A percentile compares a stretch with the other conserved stretches of the same genome.
Conservation (phyloP, 805 yeast species). For the Starmerella gropengiesseri region DNA sequence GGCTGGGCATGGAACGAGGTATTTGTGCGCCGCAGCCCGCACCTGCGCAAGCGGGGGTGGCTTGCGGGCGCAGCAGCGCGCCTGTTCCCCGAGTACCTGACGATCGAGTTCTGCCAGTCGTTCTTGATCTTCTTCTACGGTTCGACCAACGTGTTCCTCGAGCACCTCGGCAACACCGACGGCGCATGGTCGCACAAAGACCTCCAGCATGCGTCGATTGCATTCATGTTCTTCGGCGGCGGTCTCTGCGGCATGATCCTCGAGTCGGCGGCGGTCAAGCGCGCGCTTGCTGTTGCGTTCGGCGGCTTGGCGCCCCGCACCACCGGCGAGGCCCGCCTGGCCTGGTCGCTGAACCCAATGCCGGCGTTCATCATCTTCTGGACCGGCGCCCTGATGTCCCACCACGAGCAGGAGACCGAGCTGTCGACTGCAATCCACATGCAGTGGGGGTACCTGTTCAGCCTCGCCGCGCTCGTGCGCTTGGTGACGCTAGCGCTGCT, state of each 20-base stretch:
- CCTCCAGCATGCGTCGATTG: slow-evolving; percentile 80
- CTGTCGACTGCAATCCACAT: slow-evolving; percentile 70
- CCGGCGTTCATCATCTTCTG: slow-evolving; percentile 88
- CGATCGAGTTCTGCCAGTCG: slow-evolving; percentile 81
- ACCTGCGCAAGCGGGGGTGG: slow-evolving; percentile 16
- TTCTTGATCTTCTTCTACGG: slow-evolving; percentile 80
- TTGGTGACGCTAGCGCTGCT: slow-evolving; percentile 49
- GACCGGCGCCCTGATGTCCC: slow-evolving; percentile 94
- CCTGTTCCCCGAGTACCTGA: slow-evolving; percentile 37
- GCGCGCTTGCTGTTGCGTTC: slow-evolving; percentile 22
- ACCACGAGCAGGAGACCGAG: slow-evolving; percentile 74
- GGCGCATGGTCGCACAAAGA: slow-evolving; percentile 87
- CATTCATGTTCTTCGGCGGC: slow-evolving; percentile 81
- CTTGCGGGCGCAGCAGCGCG: slow-evolving; percentile 5
- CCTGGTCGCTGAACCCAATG: slow-evolving; percentile 83
- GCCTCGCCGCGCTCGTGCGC: slow-evolving; percentile 74
- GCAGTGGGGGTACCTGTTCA: slow-evolving; percentile 85
- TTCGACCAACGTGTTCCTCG: slow-evolving; percentile 76
- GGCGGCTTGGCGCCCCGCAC: background rate
- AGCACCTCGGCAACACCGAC: slow-evolving; percentile 68
- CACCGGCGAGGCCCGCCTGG: slow-evolving; percentile 11
- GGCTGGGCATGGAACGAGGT: slow-evolving; percentile 86
- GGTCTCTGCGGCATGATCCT: slow-evolving; percentile 83
- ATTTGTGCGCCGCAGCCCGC: slow-evolving; percentile 13
- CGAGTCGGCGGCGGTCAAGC: slow-evolving; percentile 40